Base-by-base conservation (phyloP, 352 stramenopile genomes). In the Globisporangium takayamanum region DNA sequence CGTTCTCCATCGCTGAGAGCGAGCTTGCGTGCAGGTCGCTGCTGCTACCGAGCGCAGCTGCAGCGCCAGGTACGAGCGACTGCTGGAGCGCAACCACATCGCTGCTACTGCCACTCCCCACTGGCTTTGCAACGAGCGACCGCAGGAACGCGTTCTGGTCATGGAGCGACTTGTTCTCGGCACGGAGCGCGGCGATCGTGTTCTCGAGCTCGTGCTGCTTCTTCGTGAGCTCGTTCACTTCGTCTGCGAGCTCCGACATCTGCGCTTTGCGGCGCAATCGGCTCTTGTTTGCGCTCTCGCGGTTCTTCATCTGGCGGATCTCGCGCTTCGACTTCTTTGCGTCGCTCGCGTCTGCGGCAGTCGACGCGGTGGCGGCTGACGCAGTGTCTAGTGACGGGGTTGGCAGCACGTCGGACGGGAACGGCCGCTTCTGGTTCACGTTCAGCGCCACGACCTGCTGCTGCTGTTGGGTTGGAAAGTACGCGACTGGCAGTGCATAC, bases 261-360 rank as follows among this genome's bases (percentile, higher is more conserved):
- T 88, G 79, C 5, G 78, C 77, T 69, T 91, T 93, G 49, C 80
- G 76, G 5, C 79, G 78, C 50, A 89, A 50, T 25, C 83, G 80
- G 45, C 78, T 90, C 62, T 85, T 86, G 74, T 93, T 93, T 57
- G 83, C 83, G 55, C 83, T 93, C 57, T 93, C 83, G 44, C 83
- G 74, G 72, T 93, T 93, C 62, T 93, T 93, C 83, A 93, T 93
- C 64, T 91, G 76, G 2, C 83, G 80, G 50, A 91, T 89, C 62
- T 89, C 83, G 20, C 80, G 75, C 73, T 91, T 93, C 5, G 81
- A 87, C 26, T 88, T 87, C 58, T 88, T 53, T 7, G 51, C 57
- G 45, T 72, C 68, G 22, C 48, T 39, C 11, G 60, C 25, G 15
- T 46, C 39, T 0, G 58, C 44, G 26, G 54, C n/a, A 5, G 57